Percentiles rank a stretch among this genome's conserved stretches.
Conservation (phyloP, 345 rosid species). For the Turritis glabra region DNA sequence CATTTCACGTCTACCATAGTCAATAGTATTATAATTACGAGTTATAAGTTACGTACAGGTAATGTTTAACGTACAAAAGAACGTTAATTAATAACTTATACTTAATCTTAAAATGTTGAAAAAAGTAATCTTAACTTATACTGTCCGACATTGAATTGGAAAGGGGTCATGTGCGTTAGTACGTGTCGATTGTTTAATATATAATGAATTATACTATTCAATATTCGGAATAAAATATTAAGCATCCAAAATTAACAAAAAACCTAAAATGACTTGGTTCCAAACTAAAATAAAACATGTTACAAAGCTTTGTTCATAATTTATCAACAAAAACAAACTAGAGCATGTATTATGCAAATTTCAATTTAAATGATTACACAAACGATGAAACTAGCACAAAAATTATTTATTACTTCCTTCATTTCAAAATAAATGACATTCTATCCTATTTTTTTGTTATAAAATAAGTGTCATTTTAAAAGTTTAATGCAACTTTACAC, state of each 20-base stretch:
- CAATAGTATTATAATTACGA: background rate
- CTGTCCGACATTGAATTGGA: background rate
- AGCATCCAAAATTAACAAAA: background rate
- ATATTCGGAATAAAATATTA: background rate
- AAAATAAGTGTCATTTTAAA: too few relatives aligned
- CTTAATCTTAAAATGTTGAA: background rate
- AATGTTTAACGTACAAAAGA: constrained; percentile 25
- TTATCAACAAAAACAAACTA: background rate
- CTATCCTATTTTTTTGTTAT: too few relatives aligned
- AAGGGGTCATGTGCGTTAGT: background rate
- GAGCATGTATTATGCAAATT: background rate
- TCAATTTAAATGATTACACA: background rate
- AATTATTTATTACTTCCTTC: too few relatives aligned
- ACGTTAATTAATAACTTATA: background rate
- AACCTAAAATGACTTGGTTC: background rate
- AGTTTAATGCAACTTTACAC: too few relatives aligned
- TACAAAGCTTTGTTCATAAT: background rate
- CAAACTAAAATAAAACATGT: background rate
- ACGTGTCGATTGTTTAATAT: constrained; percentile 1
- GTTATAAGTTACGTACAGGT: constrained; percentile 35
- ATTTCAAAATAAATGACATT: too few relatives aligned
- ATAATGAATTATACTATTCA: background rate
- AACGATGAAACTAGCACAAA: background rate
- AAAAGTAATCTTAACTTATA: background rate
- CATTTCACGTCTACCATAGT: constrained; percentile 6